phyloP scores from a whole-genome alignment of 2,329 filamentous ascomycete species.

The Metarhizium humberi region DNA sequence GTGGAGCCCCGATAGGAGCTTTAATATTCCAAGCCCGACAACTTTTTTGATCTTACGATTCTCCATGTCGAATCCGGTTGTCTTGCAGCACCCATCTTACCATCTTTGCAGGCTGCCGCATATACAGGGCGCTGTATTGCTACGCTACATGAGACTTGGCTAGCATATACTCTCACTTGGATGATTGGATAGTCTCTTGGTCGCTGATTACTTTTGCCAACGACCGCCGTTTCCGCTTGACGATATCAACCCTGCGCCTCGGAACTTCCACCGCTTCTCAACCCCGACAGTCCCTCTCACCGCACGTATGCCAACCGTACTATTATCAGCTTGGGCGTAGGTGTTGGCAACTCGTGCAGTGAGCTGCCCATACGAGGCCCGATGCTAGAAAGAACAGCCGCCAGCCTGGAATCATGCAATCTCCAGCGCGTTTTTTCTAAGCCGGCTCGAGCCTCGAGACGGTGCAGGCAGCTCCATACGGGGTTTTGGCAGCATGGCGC shows the following conservation, averaged over 20 bases:
- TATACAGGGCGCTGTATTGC: neutral
- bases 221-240: neutral
- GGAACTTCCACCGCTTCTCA: neutral
- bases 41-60: neutral
- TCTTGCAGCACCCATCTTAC: neutral
- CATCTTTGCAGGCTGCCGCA: neutral
- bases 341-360: conserved; percentile 1
- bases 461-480: conserved; percentile 34
- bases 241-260: neutral
- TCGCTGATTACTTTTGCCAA: neutral
- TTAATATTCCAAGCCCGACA: neutral
- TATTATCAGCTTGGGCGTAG: conserved; percentile 9
- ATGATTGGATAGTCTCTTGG: neutral
- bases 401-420: conserved; percentile 45
- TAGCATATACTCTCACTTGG: neutral
- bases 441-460: conserved; percentile 26
- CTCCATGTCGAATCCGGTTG: neutral
- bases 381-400: conserved; percentile 51
- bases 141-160: neutral
- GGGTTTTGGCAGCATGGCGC: conserved; percentile 48
- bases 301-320: conserved; percentile 15
- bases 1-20: neutral
- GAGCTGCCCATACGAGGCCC: conserved; percentile 13
- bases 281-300: conserved; percentile 1
- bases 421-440: conserved; percentile 41